Base-by-base conservation (phyloP, 768 basidiomycete species). In the Phylloporus sp. region DNA sequence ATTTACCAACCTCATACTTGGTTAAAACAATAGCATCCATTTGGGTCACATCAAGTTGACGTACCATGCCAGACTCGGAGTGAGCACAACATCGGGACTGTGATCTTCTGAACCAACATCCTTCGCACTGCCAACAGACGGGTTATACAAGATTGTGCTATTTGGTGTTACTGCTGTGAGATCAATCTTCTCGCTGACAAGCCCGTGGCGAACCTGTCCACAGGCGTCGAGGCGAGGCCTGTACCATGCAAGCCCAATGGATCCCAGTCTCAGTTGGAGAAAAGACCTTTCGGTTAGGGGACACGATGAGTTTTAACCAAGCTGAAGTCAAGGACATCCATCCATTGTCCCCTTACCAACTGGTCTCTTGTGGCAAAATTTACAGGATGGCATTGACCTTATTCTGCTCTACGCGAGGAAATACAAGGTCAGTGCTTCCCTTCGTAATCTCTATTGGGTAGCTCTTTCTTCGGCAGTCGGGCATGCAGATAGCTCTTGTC, bases 391-490 rank as follows among this genome's bases (percentile, higher is more conserved):
- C 5, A 60, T 77, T 22, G 70, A 65, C 52, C 69, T 78, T 22
- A 59, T 77, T 28, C 56, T 77, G 3, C 74, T 69, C 49, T 69
- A 69, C 46, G 64, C 74, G 50, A 68, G 71, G n/a, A 70, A 61
- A 20, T 70, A 72, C 3, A 59, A 68, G 18, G 65, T 75, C 62
- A 72, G 58, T 22, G 68, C 68, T 10, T 59, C 68, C 4, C 59
- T 68, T 20, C 57, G 64, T 22, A 65, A 62, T 35, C 75, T 76
- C 49, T 76, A 72, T 58, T 62, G 60, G 53, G 64, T 27, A 63
- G 71, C 28, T 65, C 75, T 39, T 69, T 78, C 45, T 76, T 75
- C 45, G 58, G 57, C 12, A 54, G 61, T 22, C 49, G 60, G 12
- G 76, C 72, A 1, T n/a, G n/a, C 72, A 69, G 6, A 66, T 72